A percentile compares a stretch with the other conserved stretches of the same genome.
Conservation (phyloP, 1,284 basidiomycete genomes). For the Heterobasidion occidentale region DNA sequence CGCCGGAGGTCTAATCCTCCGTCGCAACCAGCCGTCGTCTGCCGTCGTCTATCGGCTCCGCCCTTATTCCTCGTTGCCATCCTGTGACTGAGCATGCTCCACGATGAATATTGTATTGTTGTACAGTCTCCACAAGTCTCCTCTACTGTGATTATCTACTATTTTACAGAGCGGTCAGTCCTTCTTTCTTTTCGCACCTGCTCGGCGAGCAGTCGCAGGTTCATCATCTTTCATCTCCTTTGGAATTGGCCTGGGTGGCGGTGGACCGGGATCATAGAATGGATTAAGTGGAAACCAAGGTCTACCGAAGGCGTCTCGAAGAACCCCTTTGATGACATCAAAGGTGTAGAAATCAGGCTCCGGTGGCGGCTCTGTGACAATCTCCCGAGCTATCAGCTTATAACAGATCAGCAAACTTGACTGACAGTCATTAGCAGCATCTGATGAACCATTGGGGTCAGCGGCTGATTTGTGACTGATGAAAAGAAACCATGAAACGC, state of each 20-base stretch:
- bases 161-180: no score
- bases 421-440: slow-evolving; percentile 68
- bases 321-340: slow-evolving; percentile 35
- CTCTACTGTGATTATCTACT: no score
- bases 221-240: background rate
- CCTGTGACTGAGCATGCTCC: no score
- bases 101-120: background rate
- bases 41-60: no score
- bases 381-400: slow-evolving; percentile 32
- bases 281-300: slow-evolving; percentile 55
- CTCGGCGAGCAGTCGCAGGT: background rate
- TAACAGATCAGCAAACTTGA: slow-evolving; percentile 45
- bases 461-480: background rate
- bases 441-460: slow-evolving; percentile 25
- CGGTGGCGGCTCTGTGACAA: slow-evolving; percentile 30
- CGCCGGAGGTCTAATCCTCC: no score
- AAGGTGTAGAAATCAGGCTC: slow-evolving; percentile 48
- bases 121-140: no score
- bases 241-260: slow-evolving; percentile 25
- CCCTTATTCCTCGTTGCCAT: no score
- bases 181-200: background rate
- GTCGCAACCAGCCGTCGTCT: no score
- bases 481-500: slow-evolving; percentile 15
- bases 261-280: slow-evolving; percentile 58
- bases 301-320: slow-evolving; percentile 28